Percentiles rank a stretch among this genome's conserved stretches.
phyloP scores from a whole-genome alignment of 305 asterid genomes.

The Euphrasia arctica region DNA sequence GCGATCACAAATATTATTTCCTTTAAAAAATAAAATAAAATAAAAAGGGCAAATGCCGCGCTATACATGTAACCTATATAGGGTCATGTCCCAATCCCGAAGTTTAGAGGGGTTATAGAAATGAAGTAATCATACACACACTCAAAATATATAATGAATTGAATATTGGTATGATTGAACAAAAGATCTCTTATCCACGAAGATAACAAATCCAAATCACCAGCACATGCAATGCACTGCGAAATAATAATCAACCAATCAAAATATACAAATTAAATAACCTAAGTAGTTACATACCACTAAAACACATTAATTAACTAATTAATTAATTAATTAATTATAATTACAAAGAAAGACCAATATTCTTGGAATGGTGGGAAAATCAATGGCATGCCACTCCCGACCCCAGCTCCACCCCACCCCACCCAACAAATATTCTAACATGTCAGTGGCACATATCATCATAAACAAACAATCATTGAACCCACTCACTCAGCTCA shows the following conservation, averaged over 20 bases:
- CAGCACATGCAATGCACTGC: background rate
- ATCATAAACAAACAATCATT: constrained; percentile 43
- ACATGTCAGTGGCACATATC: constrained; percentile 33
- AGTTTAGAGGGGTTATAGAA: no score
- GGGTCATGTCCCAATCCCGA: background rate
- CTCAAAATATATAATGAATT: no score
- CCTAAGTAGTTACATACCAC: background rate
- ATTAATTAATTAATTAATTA: background rate
- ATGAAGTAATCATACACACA: no score
- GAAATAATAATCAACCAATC: background rate
- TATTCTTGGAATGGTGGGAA: constrained; percentile 57
- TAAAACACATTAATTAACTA: background rate
- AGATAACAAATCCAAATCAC: background rate
- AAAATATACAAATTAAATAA: background rate
- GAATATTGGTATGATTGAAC: background rate
- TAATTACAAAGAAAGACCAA: constrained; percentile 10
- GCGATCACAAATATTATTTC: background rate
- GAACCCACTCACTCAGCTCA: constrained; percentile 32
- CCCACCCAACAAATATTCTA: constrained; percentile 44
- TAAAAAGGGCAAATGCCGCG: background rate
- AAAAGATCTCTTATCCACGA: background rate
- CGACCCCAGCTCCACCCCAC: constrained; percentile 2
- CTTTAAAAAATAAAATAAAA: no score
- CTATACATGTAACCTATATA: background rate
- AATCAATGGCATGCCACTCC: constrained; percentile 46